These are phyloP conservation scores for Pulveroboletus sp. DNA, from an alignment of 768 basidiomycete species.

Conservation along the genomic window DNA sequence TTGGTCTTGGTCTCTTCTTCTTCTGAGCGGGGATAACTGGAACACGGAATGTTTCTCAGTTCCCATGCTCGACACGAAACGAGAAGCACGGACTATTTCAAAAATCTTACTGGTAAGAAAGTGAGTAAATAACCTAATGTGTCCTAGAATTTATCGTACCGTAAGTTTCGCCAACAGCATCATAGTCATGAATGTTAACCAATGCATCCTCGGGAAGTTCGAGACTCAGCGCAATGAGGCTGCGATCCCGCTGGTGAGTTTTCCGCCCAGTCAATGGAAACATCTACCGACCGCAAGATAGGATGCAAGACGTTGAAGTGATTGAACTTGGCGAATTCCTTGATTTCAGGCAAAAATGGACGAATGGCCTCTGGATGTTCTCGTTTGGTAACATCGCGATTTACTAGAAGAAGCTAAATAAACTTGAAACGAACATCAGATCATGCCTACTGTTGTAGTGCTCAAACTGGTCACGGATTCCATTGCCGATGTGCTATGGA, in stretches of 20 bases:
- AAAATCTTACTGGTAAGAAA: slow-evolving; percentile 47
- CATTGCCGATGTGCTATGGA: slow-evolving; percentile 63
- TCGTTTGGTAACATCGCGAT: slow-evolving; percentile 45
- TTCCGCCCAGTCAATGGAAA: neutral
- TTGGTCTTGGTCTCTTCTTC: slow-evolving; percentile 51
- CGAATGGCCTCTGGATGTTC: slow-evolving; percentile 48
- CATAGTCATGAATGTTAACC: slow-evolving; percentile 45
- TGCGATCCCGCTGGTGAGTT: slow-evolving; percentile 13
- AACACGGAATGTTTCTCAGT: neutral
- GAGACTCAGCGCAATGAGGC: slow-evolving; percentile 49
- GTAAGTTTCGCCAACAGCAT: slow-evolving; percentile 41
- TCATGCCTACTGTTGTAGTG: slow-evolving; percentile 53
- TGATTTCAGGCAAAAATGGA: slow-evolving; percentile 52
- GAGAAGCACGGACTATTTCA: slow-evolving; percentile 56
- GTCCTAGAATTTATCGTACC: slow-evolving; percentile 23
- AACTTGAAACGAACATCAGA: neutral
- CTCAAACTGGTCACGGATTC: slow-evolving; percentile 65
- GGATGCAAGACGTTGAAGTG: slow-evolving; percentile 52
- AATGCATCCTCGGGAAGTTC: slow-evolving; percentile 54
- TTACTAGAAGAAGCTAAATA: slow-evolving; percentile 35
- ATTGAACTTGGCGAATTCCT: slow-evolving; percentile 47
- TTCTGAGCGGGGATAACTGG: slow-evolving; percentile 47
- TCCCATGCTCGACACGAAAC: neutral
- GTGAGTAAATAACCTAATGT: neutral
- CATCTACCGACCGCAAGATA: slow-evolving; percentile 36